Base-by-base conservation (phyloP, 441 rosid genomes). In the Gossypium davidsonii region DNA sequence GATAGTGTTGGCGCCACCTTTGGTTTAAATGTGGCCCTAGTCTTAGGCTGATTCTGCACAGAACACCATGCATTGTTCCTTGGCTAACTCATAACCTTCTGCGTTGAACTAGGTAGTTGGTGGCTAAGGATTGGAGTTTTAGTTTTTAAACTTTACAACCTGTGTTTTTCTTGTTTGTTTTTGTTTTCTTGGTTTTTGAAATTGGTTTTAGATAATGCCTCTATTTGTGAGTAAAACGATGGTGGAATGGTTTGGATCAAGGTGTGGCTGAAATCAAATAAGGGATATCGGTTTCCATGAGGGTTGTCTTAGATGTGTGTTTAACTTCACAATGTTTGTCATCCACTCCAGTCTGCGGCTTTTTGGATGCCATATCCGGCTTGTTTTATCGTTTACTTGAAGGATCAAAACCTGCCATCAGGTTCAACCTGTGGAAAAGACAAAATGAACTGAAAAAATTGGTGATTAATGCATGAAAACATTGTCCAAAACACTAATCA, bases 1-100 rank as follows among this genome's bases (percentile, higher is more conserved):
- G 56, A 67, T 25, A 67, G 80, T 65, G 69, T 73, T 72, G 81
- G 78, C 83, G 76, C 85, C 82, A 80, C 57, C 81, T 73, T 73
- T 76, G 80, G 53, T 73, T 80, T 80, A 75, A 80, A 80, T 83
- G 77, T 73, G 76, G 58, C 79, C 57, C 25, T 8, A 34, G 11
- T 14, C 65, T 61, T 53, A 37, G 46, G 46, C 75, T 25, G 37
- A 58, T 58, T 25, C 15, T 70, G 67, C 79, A 72, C 79, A 74
- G 39, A 78, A 71, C 72, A 78, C 78, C 78, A 74, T 6, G 68
- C 72, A 60, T 21, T 37, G 28, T 23, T 58, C 34, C 34, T 70
- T 56, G 51, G 34, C 53, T 70, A 55, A 25, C 34, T 14, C 14
- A 4, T 2, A 55, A 44, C 31, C 17, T 21, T 65, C 55, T 65